Percentiles rank a stretch among this genome's conserved stretches.
Conservation (phyloP, 2,329 filamentous ascomycete genomes). For the Aspergillus fructus region DNA sequence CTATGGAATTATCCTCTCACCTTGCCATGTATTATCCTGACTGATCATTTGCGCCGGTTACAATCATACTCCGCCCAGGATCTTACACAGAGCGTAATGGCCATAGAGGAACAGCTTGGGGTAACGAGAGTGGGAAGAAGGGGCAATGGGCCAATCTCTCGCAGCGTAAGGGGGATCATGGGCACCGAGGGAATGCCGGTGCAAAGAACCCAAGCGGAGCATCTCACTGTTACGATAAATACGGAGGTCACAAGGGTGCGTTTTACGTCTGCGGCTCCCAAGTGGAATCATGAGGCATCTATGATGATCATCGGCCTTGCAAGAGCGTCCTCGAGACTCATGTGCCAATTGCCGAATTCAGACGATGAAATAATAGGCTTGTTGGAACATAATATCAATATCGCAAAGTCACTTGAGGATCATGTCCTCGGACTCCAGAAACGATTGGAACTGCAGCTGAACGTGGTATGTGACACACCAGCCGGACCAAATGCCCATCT, state of each 20-base stretch:
- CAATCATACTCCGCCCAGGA: not conserved
- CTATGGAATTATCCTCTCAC: not conserved
- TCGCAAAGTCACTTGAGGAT: conserved; percentile 1
- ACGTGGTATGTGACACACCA: not conserved
- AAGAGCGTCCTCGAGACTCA: not conserved
- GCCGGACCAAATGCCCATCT: not conserved
- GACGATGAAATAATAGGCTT: not conserved
- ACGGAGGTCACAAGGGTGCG: not conserved
- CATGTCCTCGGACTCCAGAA: not conserved
- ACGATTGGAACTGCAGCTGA: not conserved
- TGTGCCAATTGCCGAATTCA: not conserved
- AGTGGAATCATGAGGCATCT: not conserved
- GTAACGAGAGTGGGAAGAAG: not conserved
- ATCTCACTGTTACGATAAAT: not conserved
- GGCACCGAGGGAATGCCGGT: not conserved
- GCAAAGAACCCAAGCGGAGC: not conserved
- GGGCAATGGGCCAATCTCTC: not conserved
- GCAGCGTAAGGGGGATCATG: not conserved
- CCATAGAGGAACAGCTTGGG: conserved; percentile 1
- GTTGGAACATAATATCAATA: not conserved
- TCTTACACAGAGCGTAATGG: not conserved
- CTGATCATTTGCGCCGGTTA: not conserved
- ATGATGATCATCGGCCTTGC: not conserved
- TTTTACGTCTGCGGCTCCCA: not conserved
- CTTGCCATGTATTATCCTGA: not conserved